These are phyloP conservation scores for Rossbeevera mucosa DNA, from an alignment of 768 basidiomycete species.

Conservation along the genomic window DNA sequence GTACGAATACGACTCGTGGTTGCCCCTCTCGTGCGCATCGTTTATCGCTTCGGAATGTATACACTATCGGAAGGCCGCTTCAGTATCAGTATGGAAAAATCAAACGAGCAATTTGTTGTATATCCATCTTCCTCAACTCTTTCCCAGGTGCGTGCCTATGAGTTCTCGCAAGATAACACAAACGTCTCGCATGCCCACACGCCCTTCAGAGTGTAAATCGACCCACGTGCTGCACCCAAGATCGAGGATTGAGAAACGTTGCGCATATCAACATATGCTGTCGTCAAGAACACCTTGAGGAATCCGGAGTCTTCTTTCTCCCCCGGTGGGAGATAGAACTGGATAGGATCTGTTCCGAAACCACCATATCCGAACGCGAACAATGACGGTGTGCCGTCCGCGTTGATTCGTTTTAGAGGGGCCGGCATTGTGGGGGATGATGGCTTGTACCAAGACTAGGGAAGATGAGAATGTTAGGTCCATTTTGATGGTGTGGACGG, in stretches of 20 bases:
- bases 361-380: constrained; percentile 20
- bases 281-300: constrained; percentile 22
- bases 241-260: constrained; percentile 7
- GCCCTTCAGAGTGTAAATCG: neutral
- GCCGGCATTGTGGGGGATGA: constrained; percentile 1
- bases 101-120: neutral
- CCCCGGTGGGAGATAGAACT: constrained; percentile 10
- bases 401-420: constrained; percentile 3
- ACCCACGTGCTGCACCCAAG: neutral
- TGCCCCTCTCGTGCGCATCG: neutral
- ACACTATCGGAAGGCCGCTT: neutral
- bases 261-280: constrained; percentile 17
- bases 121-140: neutral
- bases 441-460: constrained; percentile 17
- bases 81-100: neutral
- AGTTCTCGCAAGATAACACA: constrained; percentile 14
- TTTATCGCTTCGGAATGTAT: neutral
- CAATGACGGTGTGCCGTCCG: constrained; percentile 5
- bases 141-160: neutral
- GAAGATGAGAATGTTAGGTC: neutral
- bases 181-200: constrained; percentile 18
- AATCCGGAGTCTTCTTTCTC: constrained; percentile 14
- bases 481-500: neutral
- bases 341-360: constrained; percentile 17
- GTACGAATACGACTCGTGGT: no score